Base-by-base conservation (phyloP, 2,329 filamentous ascomycete genomes). In the Drechmeria coniospora region DNA sequence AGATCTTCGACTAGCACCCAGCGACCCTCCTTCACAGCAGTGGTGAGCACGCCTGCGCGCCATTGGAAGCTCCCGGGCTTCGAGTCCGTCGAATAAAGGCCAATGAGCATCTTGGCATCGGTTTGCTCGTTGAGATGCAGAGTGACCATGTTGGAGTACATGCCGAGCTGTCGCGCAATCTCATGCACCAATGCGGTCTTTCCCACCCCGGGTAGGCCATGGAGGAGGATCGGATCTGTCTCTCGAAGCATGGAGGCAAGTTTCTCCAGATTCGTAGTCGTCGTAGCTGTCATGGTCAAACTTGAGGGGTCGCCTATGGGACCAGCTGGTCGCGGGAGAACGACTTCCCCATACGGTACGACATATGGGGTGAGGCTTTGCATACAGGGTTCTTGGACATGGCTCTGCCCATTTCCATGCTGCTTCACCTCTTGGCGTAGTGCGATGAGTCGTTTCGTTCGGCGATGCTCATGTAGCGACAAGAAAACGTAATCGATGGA, bases 1-100 rank as follows among this genome's bases (percentile, higher is more conserved):
- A 99, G 65, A 51, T 99, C 92, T 52, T 99, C 92, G 33, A 99
- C 92, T 38, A 98, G 63, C 6, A 98, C 80, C 92, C 90, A 98
- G 44, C 87, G 70, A 11, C 90, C 92, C 59, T 98, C 87, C 45
- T 70, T 77, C 3, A 95, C 84, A 20, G 92, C 92, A 17, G 83
- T 92, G 0, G 90, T 94, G 40, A 99, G 60, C 13, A 95, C 81
- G 54, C 90, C 90, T 3, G 90, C 73, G 33, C 81, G 74, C 90
- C 90, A 99, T 27, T 72, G 70, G 48, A 98, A 98, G 8, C 81
- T 86, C 2, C 86, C 86, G 1, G 84, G 86, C 34, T 77, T 79
- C 11, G 79, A 72, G 32, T 84, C 86, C 14, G 84, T 90, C 1
- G 87, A 81, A 53, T 99, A 95, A 48, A 95, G 73, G 4, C 90